These are phyloP conservation scores for Leptosphaerulina australis DNA, from an alignment of 2,329 filamentous ascomycete species.

Conservation along the genomic window DNA sequence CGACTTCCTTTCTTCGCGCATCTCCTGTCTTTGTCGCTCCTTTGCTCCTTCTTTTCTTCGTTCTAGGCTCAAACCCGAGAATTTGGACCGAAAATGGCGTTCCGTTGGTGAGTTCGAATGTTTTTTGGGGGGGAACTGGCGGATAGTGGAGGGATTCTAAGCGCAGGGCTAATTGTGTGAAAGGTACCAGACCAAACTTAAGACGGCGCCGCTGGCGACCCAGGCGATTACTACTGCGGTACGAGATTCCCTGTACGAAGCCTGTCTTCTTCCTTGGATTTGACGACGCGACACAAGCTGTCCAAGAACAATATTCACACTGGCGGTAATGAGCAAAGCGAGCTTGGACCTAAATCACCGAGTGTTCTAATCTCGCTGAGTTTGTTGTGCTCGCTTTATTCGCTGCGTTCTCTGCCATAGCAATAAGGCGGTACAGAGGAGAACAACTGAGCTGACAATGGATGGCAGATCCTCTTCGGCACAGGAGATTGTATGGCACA, in stretches of 20 bases:
- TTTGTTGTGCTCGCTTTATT: too few relatives aligned
- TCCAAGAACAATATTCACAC: too few relatives aligned
- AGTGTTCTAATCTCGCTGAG: too few relatives aligned
- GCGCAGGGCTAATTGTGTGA: constrained; percentile 1
- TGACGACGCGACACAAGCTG: too few relatives aligned
- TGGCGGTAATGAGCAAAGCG: too few relatives aligned
- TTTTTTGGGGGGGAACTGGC: constrained; percentile 3
- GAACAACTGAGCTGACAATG: constrained; percentile 3
- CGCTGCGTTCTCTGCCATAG: background rate
- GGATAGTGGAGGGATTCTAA: background rate
- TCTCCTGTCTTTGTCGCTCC: background rate
- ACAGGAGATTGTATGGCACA: constrained; percentile 91
- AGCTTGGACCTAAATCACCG: too few relatives aligned
- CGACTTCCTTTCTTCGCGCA: background rate
- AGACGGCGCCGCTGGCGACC: constrained; percentile 82
- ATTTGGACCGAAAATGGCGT: constrained; percentile 39
- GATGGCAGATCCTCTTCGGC: constrained; percentile 75
- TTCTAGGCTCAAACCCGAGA: background rate
- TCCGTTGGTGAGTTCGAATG: constrained; percentile 48
- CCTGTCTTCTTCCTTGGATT: too few relatives aligned
- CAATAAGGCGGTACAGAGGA: background rate
- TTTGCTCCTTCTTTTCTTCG: background rate
- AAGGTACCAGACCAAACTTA: constrained; percentile 86
- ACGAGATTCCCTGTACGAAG: constrained; percentile 16
- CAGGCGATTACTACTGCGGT: constrained; percentile 87